Conservation (phyloP, 257 asterid species). For the Solanum virginianum region DNA sequence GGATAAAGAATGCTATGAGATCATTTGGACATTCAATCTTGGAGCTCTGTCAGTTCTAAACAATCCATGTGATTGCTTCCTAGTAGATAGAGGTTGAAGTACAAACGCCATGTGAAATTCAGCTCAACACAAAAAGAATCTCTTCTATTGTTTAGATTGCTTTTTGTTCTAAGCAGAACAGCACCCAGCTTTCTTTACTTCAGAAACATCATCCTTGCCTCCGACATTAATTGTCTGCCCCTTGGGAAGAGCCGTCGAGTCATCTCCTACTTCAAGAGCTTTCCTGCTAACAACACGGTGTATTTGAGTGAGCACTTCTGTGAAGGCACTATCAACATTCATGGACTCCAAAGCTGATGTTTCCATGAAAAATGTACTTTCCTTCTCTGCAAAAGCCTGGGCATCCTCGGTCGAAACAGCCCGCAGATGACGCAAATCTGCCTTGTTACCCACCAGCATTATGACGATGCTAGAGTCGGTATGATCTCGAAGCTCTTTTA, state of each 20-base stretch:
- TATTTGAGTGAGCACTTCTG: slow-evolving; percentile 5
- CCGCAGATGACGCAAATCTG: slow-evolving; percentile 3
- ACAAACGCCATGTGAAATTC: background rate
- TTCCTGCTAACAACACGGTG: background rate
- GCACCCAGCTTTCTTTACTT: slow-evolving; percentile 5
- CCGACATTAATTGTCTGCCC: slow-evolving; percentile 2
- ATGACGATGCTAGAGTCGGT: background rate
- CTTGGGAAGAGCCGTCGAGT: background rate
- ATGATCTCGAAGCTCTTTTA: slow-evolving; percentile 3
- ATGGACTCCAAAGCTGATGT: slow-evolving; percentile 1
- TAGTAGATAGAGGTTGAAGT: background rate
- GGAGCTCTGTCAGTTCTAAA: background rate
- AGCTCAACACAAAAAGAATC: background rate
- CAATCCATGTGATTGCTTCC: background rate
- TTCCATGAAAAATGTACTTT: slow-evolving; percentile 5
- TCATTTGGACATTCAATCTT: background rate
- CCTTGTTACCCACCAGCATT: slow-evolving; percentile 4
- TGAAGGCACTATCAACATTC: slow-evolving; percentile 3
- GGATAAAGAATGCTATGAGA: background rate
- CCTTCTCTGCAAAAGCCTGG: background rate
- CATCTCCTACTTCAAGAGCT: slow-evolving; percentile 3
- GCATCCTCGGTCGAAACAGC: background rate
- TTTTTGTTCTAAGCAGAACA: background rate
- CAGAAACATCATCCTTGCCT: background rate
- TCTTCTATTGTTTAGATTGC: background rate